Base-by-base conservation (phyloP, 1,139 yeast species). In the Lizanozyma gosingica region DNA sequence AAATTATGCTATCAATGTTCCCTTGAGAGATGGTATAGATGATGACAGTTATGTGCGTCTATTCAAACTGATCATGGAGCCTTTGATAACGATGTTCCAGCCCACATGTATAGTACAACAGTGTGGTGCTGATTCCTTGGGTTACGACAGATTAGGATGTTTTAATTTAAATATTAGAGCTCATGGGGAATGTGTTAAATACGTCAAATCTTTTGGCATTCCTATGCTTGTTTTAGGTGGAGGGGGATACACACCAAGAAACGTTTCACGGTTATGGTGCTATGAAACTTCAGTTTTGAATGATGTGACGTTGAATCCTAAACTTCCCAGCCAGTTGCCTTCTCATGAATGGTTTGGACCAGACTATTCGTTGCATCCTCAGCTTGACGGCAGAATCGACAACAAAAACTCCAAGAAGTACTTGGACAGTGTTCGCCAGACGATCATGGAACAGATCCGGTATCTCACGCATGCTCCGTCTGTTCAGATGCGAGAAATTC, bases 171-270 rank as follows among this genome's bases (percentile, higher is more conserved):
- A 90, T 47, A 88, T 90, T 56, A 71, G 77, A 39, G 98, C 95
- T 0, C 97, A 90, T 57, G 97, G 97, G 3, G 95, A 88, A 57
- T 92, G 98, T 65, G 94, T 90, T 32, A 78, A 80, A 48, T 90
- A 79, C 59, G 81, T 90, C 42, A 84, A 83, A 56, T 76, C 90
- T 17, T 90, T 90, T 59, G 88, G 90, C 4, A 67, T 92, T 2
- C 97, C 97, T 4, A 71, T 87, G 77, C 67, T 92, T 59, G 96
- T 92, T 11, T 64, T 92, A 14, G 98, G 98, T 18, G 98, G 98
- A 33, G 98, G 98, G 41, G 98, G 98, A 2, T 92, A 92, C 60
- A 92, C 98, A 0, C 95, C 96, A 41, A 76, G 97, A 51, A 92
- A 92, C 55, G 98, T 92, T 6, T 83, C 95, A 9, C 69, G 98